Evolutionary conservation across 2,329 filamentous ascomycete genomes (phyloP).

Genomic region (Scytalidium sp.): DNA sequence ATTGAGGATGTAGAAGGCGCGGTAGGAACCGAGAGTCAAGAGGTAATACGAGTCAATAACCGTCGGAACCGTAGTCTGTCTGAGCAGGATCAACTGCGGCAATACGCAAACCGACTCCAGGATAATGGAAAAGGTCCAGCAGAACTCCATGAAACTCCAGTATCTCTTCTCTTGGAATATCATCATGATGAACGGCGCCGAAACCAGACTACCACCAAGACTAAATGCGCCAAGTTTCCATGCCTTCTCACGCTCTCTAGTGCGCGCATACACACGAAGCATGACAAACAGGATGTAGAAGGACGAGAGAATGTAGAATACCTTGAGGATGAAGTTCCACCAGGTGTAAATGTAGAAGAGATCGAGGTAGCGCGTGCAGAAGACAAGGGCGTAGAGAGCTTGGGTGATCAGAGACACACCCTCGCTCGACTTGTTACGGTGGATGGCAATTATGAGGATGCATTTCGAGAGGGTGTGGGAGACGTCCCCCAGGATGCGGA

Average conservation of each 20-base stretch:
- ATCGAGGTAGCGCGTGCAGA: conserved; percentile 83
- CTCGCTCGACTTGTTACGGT: conserved; percentile 83
- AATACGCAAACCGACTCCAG: conserved; percentile 90
- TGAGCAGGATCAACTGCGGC: conserved; percentile 85
- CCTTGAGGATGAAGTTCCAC: conserved; percentile 83
- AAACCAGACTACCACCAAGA: conserved; percentile 59
- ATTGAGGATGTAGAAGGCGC: conserved; percentile 85
- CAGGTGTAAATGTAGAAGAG: conserved; percentile 52
- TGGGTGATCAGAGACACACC: conserved; percentile 92
- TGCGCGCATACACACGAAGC: conserved; percentile 81
- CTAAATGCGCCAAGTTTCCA: conserved; percentile 83
- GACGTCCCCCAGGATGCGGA: conserved; percentile 79
- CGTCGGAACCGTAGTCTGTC: conserved; percentile 92
- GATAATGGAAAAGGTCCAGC: conserved; percentile 85
- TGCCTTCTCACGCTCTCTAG: conserved; percentile 86
- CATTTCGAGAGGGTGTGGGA: conserved; percentile 84
- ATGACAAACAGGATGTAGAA: conserved; percentile 86
- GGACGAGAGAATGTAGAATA: conserved; percentile 82
- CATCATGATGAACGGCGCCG: conserved; percentile 71
- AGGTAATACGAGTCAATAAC: conserved; percentile 98
- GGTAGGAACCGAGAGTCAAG: conserved; percentile 80
- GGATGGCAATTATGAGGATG: conserved; percentile 88
- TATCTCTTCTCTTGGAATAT: conserved; percentile 53
- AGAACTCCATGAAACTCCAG: conserved; percentile 51
- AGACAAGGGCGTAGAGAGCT: conserved; percentile 81